Conservation (phyloP, 176 grass and related monocot genomes). For the Musa itinerans region DNA sequence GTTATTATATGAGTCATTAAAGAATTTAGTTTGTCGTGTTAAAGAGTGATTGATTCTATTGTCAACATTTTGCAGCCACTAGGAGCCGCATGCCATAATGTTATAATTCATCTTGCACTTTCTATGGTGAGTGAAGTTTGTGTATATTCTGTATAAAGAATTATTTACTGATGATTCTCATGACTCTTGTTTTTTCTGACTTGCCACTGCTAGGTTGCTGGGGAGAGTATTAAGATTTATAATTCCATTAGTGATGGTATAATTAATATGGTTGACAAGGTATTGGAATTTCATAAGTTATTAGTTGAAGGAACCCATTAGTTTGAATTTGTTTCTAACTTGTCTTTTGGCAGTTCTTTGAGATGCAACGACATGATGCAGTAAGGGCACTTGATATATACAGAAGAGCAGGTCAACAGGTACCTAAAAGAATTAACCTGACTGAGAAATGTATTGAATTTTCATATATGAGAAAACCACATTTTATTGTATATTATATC, state of each 20-base stretch:
- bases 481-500: not conserved
- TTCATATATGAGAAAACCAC: not conserved
- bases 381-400: slow-evolving; percentile 80
- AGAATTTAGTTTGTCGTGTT: not conserved
- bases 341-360: slow-evolving; percentile 65
- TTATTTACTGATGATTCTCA: slow-evolving; percentile 15
- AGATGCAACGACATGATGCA: slow-evolving; percentile 83
- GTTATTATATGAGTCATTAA: not conserved
- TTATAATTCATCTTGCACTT: slow-evolving; percentile 80
- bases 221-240: slow-evolving; percentile 79
- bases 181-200: slow-evolving; percentile 21
- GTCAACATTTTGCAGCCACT: slow-evolving; percentile 48
- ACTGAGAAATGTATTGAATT: not conserved
- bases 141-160: not conserved
- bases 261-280: slow-evolving; percentile 97
- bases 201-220: slow-evolving; percentile 54
- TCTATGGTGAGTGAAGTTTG: slow-evolving; percentile 53
- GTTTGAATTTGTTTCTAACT: slow-evolving; percentile 9
- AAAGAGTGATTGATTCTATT: too few species aligned
- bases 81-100: slow-evolving; percentile 73
- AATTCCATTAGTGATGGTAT: slow-evolving; percentile 75
- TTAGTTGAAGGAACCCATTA: not conserved
- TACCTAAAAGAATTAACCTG: slow-evolving; percentile 3
- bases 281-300: slow-evolving; percentile 8
- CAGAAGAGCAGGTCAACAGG: slow-evolving; percentile 74